Evolutionary conservation across 116 monocot genomes (phyloP).

Genomic region (Iris pallida): DNA sequence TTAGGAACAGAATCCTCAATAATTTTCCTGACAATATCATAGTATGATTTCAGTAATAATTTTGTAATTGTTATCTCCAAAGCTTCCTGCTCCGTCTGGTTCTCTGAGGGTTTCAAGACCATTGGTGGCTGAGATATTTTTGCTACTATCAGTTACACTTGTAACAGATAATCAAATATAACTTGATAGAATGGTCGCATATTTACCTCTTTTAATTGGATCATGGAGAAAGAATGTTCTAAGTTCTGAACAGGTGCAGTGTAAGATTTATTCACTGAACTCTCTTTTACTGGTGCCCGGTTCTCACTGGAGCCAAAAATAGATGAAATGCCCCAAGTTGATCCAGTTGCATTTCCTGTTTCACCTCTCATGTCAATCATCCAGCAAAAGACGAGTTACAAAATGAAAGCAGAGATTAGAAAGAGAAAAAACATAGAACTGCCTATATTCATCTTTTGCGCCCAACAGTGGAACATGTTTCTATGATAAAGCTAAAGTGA

Average conservation of each 20-base stretch:
- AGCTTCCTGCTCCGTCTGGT: slow-evolving; percentile 85
- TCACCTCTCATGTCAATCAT: neutral
- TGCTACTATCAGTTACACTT: neutral
- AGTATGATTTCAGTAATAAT: slow-evolving; percentile 88
- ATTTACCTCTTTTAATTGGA: slow-evolving; percentile 87
- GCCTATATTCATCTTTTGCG: neutral
- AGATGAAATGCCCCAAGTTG: slow-evolving; percentile 84
- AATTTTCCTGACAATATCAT: slow-evolving; percentile 95
- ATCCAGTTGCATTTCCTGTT: slow-evolving; percentile 48
- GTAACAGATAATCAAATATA: neutral
- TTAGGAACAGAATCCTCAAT: slow-evolving; percentile 94
- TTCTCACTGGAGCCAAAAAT: slow-evolving; percentile 76
- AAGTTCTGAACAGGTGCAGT: slow-evolving; percentile 25
- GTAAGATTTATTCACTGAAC: slow-evolving; percentile 37
- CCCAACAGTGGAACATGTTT: neutral
- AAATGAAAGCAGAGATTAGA: neutral
- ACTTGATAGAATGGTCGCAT: neutral
- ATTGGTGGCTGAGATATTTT: slow-evolving; percentile 64
- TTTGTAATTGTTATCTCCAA: slow-evolving; percentile 94
- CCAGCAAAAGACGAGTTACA: neutral
- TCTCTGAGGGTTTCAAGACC: slow-evolving; percentile 82
- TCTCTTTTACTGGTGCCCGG: slow-evolving; percentile 51
- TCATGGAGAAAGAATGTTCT: slow-evolving; percentile 61
- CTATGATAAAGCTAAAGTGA: neutral
- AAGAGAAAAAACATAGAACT: neutral